Conservation (phyloP, 208 protist species). For the Novymonas esmeraldas region DNA sequence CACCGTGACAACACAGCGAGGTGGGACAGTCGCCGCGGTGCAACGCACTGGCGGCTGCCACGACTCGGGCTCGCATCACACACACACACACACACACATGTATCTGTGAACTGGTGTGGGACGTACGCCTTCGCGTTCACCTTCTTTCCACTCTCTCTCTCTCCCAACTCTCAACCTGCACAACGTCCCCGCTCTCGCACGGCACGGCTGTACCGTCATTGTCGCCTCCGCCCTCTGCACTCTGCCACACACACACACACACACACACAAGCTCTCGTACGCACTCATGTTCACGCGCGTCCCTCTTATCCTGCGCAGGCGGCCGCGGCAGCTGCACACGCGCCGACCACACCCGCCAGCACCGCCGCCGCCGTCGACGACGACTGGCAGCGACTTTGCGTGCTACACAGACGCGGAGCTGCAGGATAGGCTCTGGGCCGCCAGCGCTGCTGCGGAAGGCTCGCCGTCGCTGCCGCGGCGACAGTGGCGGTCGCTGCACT, state of each 20-base stretch:
- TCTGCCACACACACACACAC: background rate
- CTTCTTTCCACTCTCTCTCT: background rate
- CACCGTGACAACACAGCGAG: too few relatives aligned
- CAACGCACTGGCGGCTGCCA: too few relatives aligned
- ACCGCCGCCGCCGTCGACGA: background rate
- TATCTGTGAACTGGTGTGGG: too few relatives aligned
- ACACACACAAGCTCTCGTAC: background rate
- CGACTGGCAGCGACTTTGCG: slow-evolving; percentile 9
- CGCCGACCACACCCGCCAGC: too few relatives aligned
- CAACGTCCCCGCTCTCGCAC: too few relatives aligned
- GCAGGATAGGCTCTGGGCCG: slow-evolving; percentile 24
- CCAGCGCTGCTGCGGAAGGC: too few relatives aligned
- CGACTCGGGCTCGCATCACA: too few relatives aligned
- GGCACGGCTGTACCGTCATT: too few relatives aligned
- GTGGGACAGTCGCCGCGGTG: too few relatives aligned
- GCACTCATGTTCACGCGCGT: slow-evolving; percentile 4
- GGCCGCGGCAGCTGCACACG: background rate
- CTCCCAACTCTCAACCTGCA: background rate
- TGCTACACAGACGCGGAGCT: slow-evolving; percentile 18
- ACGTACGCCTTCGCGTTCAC: too few relatives aligned
- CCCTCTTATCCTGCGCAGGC: background rate
- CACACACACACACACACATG: background rate
- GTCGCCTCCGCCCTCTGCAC: background rate
- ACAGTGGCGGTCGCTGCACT: slow-evolving; percentile 18
- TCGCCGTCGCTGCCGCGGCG: background rate